Evolutionary conservation across 2,329 filamentous ascomycete species (phyloP).

Genomic region (Plenodomus biglobosus): DNA sequence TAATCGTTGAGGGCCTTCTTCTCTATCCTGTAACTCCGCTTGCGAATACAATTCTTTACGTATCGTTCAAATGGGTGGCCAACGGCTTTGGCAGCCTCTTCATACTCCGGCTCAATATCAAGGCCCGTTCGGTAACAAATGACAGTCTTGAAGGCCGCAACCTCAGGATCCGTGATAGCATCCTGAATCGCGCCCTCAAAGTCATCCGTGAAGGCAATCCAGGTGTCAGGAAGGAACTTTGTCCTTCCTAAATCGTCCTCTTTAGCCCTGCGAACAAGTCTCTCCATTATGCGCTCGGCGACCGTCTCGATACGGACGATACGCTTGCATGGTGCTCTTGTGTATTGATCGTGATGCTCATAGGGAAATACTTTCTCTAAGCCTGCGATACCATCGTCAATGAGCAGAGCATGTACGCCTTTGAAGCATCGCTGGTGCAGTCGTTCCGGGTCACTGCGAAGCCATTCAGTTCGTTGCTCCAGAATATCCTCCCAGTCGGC

Average conservation of each 20-base stretch:
- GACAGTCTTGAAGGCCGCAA: slow-evolving; percentile 80
- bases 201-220: slow-evolving; percentile 51
- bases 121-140: slow-evolving; percentile 80
- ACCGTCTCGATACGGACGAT: slow-evolving; percentile 78
- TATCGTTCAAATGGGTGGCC: slow-evolving; percentile 46
- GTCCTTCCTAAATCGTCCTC: slow-evolving; percentile 36
- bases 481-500: slow-evolving; percentile 63
- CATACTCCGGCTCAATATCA: slow-evolving; percentile 51
- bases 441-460: slow-evolving; percentile 51
- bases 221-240: slow-evolving; percentile 42
- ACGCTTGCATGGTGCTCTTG: slow-evolving; percentile 64
- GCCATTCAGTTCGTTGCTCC: slow-evolving; percentile 51
- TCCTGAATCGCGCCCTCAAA: slow-evolving; percentile 58
- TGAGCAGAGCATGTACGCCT: slow-evolving; percentile 71
- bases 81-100: slow-evolving; percentile 40
- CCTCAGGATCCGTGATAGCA: slow-evolving; percentile 64
- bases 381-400: slow-evolving; percentile 72
- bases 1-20: slow-evolving; percentile 68
- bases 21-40: slow-evolving; percentile 56
- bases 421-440: slow-evolving; percentile 67
- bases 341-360: slow-evolving; percentile 62
- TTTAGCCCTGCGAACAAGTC: slow-evolving; percentile 47
- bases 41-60: slow-evolving; percentile 43
- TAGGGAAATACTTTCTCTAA: slow-evolving; percentile 61
- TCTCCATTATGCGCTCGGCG: slow-evolving; percentile 63